phyloP scores from a whole-genome alignment of 2,329 filamentous ascomycete species.

The Acrodontium crateriforme region DNA sequence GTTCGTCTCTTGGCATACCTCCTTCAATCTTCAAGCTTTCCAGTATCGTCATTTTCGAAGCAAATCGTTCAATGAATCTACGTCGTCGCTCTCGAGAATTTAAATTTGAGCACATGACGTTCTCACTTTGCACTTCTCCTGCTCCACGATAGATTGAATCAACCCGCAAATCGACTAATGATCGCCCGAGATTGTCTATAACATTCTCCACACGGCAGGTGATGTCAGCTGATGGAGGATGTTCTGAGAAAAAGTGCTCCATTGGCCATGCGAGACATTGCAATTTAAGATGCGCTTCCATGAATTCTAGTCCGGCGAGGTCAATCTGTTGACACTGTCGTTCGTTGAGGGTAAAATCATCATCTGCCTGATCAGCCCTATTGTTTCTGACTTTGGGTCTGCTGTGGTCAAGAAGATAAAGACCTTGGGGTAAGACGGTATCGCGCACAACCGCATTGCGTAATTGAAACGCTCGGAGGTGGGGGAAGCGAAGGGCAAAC shows the following conservation, averaged over 20 bases:
- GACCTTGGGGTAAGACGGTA: conserved; percentile 22
- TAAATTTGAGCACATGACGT: not conserved
- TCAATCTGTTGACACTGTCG: conserved; percentile 1
- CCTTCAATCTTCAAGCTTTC: conserved; percentile 34
- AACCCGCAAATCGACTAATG: conserved; percentile 28
- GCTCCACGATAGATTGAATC: conserved; percentile 19
- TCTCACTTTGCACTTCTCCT: conserved; percentile 15
- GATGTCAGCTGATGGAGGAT: conserved; percentile 13
- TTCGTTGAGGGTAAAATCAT: not conserved
- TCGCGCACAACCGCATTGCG: conserved; percentile 29
- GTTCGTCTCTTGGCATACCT: conserved; percentile 33
- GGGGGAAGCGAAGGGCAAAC: conserved; percentile 27
- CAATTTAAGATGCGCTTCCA: conserved; percentile 31
- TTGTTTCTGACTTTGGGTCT: not conserved
- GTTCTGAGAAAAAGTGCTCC: conserved; percentile 29
- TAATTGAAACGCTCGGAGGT: conserved; percentile 32
- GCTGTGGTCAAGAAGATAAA: conserved; percentile 22
- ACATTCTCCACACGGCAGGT: conserved; percentile 15
- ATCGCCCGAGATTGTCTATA: conserved; percentile 26
- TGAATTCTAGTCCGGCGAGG: conserved; percentile 22
- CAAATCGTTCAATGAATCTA: conserved; percentile 30
- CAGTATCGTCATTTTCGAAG: conserved; percentile 27
- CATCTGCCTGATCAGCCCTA: not conserved
- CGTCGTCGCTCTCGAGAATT: conserved; percentile 11
- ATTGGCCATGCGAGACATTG: conserved; percentile 34